These are phyloP conservation scores for Chernovozyma sophiae-reginae DNA, from an alignment of 1,139 yeast species.

Conservation along the genomic window DNA sequence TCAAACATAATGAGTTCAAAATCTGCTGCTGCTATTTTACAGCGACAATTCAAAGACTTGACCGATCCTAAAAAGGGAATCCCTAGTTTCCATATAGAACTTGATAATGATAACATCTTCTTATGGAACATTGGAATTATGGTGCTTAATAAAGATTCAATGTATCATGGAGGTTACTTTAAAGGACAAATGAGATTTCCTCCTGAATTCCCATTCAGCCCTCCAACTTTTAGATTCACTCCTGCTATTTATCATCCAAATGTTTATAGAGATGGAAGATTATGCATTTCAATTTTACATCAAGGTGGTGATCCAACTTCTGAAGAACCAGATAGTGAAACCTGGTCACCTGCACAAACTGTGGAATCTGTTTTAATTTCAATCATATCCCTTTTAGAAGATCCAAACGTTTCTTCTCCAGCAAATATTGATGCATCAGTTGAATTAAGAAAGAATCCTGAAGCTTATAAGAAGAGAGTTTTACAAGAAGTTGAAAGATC, in stretches of 20 bases:
- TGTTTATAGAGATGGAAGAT: slow-evolving; percentile 87
- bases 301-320: slow-evolving; percentile 85
- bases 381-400: slow-evolving; percentile 84
- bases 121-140: slow-evolving; percentile 92
- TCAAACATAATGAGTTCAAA: slow-evolving; percentile 41
- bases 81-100: slow-evolving; percentile 84
- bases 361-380: slow-evolving; percentile 89
- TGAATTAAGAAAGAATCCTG: slow-evolving; percentile 81
- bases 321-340: slow-evolving; percentile 88
- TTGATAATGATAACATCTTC: slow-evolving; percentile 87
- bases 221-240: slow-evolving; percentile 90
- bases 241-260: slow-evolving; percentile 95
- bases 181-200: slow-evolving; percentile 95
- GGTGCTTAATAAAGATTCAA: slow-evolving; percentile 85
- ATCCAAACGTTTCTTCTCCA: slow-evolving; percentile 89
- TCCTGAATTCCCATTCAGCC: slow-evolving; percentile 82
- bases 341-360: slow-evolving; percentile 96
- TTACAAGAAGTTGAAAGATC: slow-evolving; percentile 80
- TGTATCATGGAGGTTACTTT: slow-evolving; percentile 94
- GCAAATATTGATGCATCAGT: slow-evolving; percentile 97
- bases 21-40: slow-evolving; percentile 71
- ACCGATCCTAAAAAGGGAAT: slow-evolving; percentile 91
- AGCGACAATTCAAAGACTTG: slow-evolving; percentile 91
- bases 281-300: slow-evolving; percentile 89
- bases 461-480: slow-evolving; percentile 74